Evolutionary conservation across 139 green algal genomes (phyloP), one percentile per base, ranked within the genome.

Genomic region (Auxenochlorella protothecoides): DNA sequence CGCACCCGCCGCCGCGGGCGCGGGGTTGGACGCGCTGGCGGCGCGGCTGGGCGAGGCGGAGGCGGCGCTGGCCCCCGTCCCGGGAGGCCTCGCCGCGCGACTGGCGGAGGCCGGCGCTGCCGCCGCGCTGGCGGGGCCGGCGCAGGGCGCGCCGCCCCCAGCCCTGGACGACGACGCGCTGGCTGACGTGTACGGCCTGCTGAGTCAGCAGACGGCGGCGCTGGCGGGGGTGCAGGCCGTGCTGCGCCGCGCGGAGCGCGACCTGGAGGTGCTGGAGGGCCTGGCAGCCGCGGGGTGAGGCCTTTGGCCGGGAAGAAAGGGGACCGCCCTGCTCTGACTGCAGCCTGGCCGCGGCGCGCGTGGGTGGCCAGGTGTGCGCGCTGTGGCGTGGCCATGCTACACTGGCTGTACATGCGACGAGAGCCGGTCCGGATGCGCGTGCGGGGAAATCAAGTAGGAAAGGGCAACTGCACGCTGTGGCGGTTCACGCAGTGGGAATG

Each of bases 31-130:
- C 51, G 63, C 72, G 10, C 74, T 83, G 55, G 14, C 59, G 2
- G n/a, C 56, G 11, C 57, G 79, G 59, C 70, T 85, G 62, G 44
- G 10, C 2, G 55, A 54, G 52, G 60, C 84, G 8, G 80, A 85
- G 59, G 74, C 53, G 51, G 63, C 11, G 52, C 63, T 83, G 55
- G 72, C 70, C 12, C 66, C 80, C 6, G 27, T 53, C 44, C 15
- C 72, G 6, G 27, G 68, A 69, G 71, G 68, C 15, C 73, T 63
- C 27, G 10, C 71, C 79, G 62, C 64, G 82, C 55, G 69, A 77
- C 66, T 70, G 78, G 64, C 81, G 80, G 53, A 73, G 72, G 53
- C 66, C 81, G 63, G 75, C 68, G 13, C 55, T 78, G 52, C 57
- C 13, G 61, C 27, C 5, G 57, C 68, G 57, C 65, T 73, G 9